Percentiles rank a stretch among this genome's conserved stretches.
These are phyloP conservation scores for Pyropia haitanensis DNA, from an alignment of 23 red algal genomes.

Conservation along the genomic window DNA sequence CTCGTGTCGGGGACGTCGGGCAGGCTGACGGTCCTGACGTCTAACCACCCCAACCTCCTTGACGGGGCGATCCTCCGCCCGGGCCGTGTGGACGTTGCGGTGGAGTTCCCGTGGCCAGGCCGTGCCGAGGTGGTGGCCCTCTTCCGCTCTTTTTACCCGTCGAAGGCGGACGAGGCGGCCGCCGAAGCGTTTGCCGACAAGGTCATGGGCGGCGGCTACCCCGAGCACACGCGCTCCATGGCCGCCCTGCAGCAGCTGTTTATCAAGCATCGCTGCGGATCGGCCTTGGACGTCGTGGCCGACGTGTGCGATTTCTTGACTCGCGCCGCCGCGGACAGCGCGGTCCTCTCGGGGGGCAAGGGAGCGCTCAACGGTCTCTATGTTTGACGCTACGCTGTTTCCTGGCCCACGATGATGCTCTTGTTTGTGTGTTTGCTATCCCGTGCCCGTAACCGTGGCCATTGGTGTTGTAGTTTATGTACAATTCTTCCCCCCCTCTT, in stretches of 20 bases:
- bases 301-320: too few species aligned
- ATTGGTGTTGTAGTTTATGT: too few species aligned
- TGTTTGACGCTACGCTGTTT: too few species aligned
- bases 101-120: conserved; percentile 12
- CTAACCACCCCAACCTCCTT: conserved; percentile 28
- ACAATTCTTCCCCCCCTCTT: too few species aligned
- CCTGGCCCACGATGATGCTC: too few species aligned
- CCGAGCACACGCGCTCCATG: conserved; percentile 27
- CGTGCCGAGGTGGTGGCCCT: conserved; percentile 11
- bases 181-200: conserved; percentile 2
- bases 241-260: conserved; percentile 44
- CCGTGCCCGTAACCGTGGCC: too few species aligned
- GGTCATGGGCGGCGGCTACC: conserved; percentile 8
- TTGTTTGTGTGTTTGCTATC: too few species aligned
- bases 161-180: conserved; percentile 4
- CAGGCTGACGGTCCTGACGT: conserved; percentile 46
- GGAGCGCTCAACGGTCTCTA: too few species aligned
- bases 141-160: conserved; percentile 36
- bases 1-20: conserved; percentile 8
- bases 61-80: conserved; percentile 44
- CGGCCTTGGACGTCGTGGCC: too few species aligned
- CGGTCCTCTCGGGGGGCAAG: too few species aligned
- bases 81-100: conserved; percentile 39
- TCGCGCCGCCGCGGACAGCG: too few species aligned
- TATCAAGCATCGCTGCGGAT: conserved; percentile 21